A percentile compares a stretch with the other conserved stretches of the same genome.
Evolutionary conservation across 148 eudicot genomes (phyloP).

Genomic region (Heliamphora exappendiculata): DNA sequence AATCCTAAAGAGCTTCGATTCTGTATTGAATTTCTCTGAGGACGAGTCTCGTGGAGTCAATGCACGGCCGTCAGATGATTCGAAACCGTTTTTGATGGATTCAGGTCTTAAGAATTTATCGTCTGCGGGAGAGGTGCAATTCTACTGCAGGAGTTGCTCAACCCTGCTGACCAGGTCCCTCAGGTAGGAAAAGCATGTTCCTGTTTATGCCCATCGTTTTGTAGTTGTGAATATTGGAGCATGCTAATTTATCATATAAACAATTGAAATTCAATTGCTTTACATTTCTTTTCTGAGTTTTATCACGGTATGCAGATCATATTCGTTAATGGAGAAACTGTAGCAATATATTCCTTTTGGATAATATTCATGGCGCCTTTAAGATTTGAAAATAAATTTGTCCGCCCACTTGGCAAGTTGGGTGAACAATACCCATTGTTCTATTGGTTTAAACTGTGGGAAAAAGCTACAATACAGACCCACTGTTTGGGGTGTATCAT

Average conservation of each 20-base stretch:
- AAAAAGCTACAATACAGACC: too few species aligned
- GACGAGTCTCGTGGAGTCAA: slow-evolving; percentile 15
- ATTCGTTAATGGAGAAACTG: too few species aligned
- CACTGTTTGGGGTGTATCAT: too few species aligned
- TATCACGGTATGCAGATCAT: too few species aligned
- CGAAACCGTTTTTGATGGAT: slow-evolving; percentile 41
- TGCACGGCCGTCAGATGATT: slow-evolving; percentile 1
- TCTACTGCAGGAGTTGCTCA: slow-evolving; percentile 70
- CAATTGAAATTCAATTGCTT: too few species aligned
- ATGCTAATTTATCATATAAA: not conserved
- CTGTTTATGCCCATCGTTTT: not conserved
- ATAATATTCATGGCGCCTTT: too few species aligned
- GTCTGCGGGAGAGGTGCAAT: slow-evolving; percentile 40
- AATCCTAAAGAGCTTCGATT: slow-evolving; percentile 44
- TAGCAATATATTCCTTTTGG: too few species aligned
- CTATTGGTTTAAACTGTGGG: too few species aligned
- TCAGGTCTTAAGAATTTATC: slow-evolving; percentile 54
- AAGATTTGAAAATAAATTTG: too few species aligned
- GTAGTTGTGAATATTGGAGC: not conserved
- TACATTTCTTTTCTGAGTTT: too few species aligned
- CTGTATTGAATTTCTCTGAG: slow-evolving; percentile 20
- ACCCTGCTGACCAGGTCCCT: slow-evolving; percentile 46
- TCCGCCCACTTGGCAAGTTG: too few species aligned
- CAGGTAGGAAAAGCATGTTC: slow-evolving; percentile 30
- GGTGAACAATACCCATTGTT: too few species aligned